Percentiles rank a stretch among this genome's conserved stretches.
These are phyloP conservation scores for Colletotrichum salicis DNA, from an alignment of 2,329 filamentous ascomycete genomes.

Conservation along the genomic window DNA sequence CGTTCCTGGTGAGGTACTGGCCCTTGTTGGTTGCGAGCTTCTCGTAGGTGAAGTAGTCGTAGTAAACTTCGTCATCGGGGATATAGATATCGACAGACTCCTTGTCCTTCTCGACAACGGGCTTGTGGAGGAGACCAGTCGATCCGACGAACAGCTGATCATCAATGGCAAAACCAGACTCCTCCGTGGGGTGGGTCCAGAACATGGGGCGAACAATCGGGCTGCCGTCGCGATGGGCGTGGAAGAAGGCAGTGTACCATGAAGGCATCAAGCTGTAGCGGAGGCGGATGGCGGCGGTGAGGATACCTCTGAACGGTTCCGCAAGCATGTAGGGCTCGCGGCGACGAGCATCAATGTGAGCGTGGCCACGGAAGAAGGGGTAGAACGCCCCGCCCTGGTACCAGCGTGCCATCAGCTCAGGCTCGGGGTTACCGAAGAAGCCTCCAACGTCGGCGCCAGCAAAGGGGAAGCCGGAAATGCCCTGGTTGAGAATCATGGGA, in stretches of 20 bases:
- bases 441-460: slow-evolving; percentile 95
- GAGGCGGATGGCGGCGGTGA: slow-evolving; percentile 86
- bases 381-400: slow-evolving; percentile 98
- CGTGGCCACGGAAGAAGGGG: slow-evolving; percentile 97
- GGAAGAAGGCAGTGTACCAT: slow-evolving; percentile 97
- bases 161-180: slow-evolving; percentile 87
- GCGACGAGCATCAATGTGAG: slow-evolving; percentile 94
- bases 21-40: slow-evolving; percentile 76
- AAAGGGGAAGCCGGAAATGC: slow-evolving; percentile 93
- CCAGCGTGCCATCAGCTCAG: slow-evolving; percentile 92
- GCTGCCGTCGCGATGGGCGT: slow-evolving; percentile 82
- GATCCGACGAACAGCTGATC: slow-evolving; percentile 92
- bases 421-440: slow-evolving; percentile 96
- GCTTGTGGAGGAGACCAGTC: slow-evolving; percentile 92
- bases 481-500: slow-evolving; percentile 93
- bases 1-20: slow-evolving; percentile 74
- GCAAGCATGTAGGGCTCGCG: slow-evolving; percentile 91
- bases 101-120: slow-evolving; percentile 82
- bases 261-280: slow-evolving; percentile 89
- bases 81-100: slow-evolving; percentile 83
- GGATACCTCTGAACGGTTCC: slow-evolving; percentile 86
- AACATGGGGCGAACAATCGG: slow-evolving; percentile 94
- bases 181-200: slow-evolving; percentile 88
- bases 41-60: slow-evolving; percentile 93
- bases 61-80: slow-evolving; percentile 89